phyloP scores from a whole-genome alignment of 768 basidiomycete genomes.

The Tephrocybe sp. region DNA sequence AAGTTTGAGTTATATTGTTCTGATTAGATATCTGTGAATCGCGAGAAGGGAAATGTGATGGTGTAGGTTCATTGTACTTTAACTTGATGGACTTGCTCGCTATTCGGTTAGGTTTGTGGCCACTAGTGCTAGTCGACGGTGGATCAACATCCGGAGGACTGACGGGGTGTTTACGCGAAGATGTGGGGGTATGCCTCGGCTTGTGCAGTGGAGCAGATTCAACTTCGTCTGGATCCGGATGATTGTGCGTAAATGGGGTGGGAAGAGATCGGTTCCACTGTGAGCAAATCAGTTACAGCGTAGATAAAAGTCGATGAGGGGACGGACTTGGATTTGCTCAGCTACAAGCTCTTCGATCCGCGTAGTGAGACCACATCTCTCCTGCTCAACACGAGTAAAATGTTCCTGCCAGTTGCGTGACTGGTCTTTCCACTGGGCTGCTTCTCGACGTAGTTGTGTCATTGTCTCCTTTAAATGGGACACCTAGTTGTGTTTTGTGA shows the following conservation, averaged over 20 bases:
- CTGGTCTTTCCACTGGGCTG: conserved; percentile 74
- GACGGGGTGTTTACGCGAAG: conserved; percentile 25
- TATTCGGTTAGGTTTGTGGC: conserved; percentile 12
- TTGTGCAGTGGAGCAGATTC: conserved; percentile 31
- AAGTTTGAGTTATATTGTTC: conserved; percentile 1
- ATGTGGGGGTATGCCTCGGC: conserved; percentile 25
- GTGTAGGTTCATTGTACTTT: conserved; percentile 7
- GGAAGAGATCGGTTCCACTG: conserved; percentile 17
- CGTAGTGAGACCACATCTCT: conserved; percentile 56
- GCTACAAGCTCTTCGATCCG: conserved; percentile 59
- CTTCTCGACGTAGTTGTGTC: conserved; percentile 60
- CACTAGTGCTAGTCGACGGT: conserved; percentile 17
- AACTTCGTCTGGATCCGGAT: conserved; percentile 19
- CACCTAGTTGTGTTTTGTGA: conserved; percentile 36
- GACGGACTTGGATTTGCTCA: conserved; percentile 46
- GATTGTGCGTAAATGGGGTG: conserved; percentile 36
- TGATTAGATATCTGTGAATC: conserved; percentile 1
- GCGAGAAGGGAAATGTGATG: neutral
- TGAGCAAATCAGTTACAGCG: neutral
- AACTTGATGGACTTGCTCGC: conserved; percentile 11
- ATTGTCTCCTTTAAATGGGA: conserved; percentile 62
- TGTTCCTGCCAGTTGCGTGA: conserved; percentile 80
- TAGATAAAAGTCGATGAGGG: neutral
- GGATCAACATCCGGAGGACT: conserved; percentile 27
- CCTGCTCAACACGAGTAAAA: conserved; percentile 71